These are phyloP conservation scores for Carex kokanica DNA, from an alignment of 176 grass and related monocot species.

Conservation along the genomic window DNA sequence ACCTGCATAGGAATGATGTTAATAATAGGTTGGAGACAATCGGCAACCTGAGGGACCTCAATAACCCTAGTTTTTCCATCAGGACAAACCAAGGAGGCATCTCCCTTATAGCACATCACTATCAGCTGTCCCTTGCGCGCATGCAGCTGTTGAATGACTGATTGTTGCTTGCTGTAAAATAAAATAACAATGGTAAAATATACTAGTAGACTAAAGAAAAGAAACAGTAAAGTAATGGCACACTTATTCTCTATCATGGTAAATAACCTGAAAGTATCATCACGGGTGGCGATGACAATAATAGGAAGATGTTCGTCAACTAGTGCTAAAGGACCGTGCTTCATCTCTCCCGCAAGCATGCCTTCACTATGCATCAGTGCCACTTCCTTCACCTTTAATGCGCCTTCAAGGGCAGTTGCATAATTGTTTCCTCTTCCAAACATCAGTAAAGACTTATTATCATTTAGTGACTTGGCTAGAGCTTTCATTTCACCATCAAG, in stretches of 20 bases:
- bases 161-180: slow-evolving; percentile 70
- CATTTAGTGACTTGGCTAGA: slow-evolving; percentile 65
- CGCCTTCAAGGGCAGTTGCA: slow-evolving; percentile 86
- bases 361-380: slow-evolving; percentile 86
- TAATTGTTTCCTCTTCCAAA: slow-evolving; percentile 93
- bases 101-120: slow-evolving; percentile 71
- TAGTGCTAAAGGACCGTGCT: slow-evolving; percentile 82
- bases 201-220: not conserved
- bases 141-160: slow-evolving; percentile 90
- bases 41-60: slow-evolving; percentile 64
- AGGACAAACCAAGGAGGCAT: slow-evolving; percentile 45
- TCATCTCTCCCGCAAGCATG: slow-evolving; percentile 98
- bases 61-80: slow-evolving; percentile 59
- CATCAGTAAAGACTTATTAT: slow-evolving; percentile 71
- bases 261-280: slow-evolving; percentile 62
- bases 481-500: slow-evolving; percentile 88
- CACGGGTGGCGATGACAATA: slow-evolving; percentile 80
- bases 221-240: not conserved
- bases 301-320: slow-evolving; percentile 91
- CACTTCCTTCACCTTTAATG: slow-evolving; percentile 94
- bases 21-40: slow-evolving; percentile 82
- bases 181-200: not conserved
- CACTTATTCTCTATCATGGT: not conserved
- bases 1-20: slow-evolving; percentile 95
- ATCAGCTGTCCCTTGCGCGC: slow-evolving; percentile 80